Evolutionary conservation across 2,329 filamentous ascomycete genomes (phyloP), one percentile per base, ranked within the genome.

Genomic region (Ophiostoma perfectum): DNA sequence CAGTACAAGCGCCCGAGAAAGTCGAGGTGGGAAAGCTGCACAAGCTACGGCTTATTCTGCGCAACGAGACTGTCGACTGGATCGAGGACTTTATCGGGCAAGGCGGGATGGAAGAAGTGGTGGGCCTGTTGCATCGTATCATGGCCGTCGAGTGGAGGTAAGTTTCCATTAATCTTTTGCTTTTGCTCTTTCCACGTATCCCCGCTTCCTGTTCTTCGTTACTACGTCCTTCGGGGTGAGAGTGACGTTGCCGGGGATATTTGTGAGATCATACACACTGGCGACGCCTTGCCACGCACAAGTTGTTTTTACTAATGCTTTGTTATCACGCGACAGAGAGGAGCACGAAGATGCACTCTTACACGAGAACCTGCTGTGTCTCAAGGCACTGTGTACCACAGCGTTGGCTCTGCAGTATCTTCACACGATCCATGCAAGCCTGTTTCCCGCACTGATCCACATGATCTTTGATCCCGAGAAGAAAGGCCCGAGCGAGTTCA

Each of bases 391-490:
- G 2, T 96, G 92, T 76, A 99, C 95, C 0, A 97, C 94, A 1
- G 93, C 91, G 16, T 84, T 92, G 47, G 95, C 93, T 1, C 83
- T 97, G 74, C 86, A 90, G 72, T 91, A 94, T 75, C 85, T 99
- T 7, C 86, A 91, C 72, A 86, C 87, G 9, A 91, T 97, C 69
- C 92, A 96, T 73, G 81, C 83, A 5, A 89, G 89, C 0, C 83
- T 99, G 8, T 97, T 98, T 75, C 92, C 94, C 1, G 91, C 91
- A 39, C 81, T 99, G 64, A 80, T 98, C 64, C 86, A 86, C 69
- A 93, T 98, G 89, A 83, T 98, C 55, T 98, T 98, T 74, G 93
- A 97, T 74, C 92, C 96, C n/a, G 94, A 98, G 76, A 96, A 93
- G 81, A 98, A 98, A 77, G 95, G 95, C 0, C 95, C 95, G 0